phyloP scores from a whole-genome alignment of 768 basidiomycete species.

The Suillus tomentosus region DNA sequence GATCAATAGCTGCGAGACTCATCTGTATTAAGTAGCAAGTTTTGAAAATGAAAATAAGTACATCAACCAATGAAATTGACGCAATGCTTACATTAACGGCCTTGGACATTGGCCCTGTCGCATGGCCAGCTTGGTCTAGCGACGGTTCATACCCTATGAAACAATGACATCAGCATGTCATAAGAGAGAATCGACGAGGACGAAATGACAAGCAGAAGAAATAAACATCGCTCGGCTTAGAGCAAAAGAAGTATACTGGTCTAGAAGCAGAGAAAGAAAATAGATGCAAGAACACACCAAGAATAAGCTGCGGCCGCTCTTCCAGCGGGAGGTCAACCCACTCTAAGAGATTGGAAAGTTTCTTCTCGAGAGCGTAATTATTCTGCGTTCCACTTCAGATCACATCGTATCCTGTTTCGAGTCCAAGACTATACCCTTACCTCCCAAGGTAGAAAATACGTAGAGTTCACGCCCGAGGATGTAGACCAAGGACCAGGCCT shows the following conservation, averaged over 20 bases:
- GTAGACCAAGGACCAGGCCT: slow-evolving; percentile 88
- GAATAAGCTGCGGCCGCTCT: slow-evolving; percentile 73
- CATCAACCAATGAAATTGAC: not conserved
- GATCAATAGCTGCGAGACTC: slow-evolving; percentile 69
- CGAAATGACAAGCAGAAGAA: not conserved
- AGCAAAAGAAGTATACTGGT: slow-evolving; percentile 9
- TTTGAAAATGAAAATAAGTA: slow-evolving; percentile 1
- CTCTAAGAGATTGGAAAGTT: slow-evolving; percentile 74
- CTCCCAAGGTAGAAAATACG: slow-evolving; percentile 80
- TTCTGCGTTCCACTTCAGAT: slow-evolving; percentile 36
- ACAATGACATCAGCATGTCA: not conserved
- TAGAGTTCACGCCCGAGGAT: slow-evolving; percentile 59
- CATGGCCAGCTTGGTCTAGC: slow-evolving; percentile 83
- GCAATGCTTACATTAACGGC: slow-evolving; percentile 62
- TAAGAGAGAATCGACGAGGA: not conserved
- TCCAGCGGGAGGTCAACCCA: slow-evolving; percentile 83
- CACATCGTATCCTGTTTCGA: not conserved
- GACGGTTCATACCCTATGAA: slow-evolving; percentile 77
- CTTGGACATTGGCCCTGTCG: slow-evolving; percentile 65
- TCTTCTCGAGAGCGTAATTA: slow-evolving; percentile 63
- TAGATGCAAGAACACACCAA: slow-evolving; percentile 46
- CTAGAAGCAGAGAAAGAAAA: not conserved
- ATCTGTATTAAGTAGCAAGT: slow-evolving; percentile 38
- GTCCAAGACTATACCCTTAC: slow-evolving; percentile 36
- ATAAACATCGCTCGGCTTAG: not conserved